Conservation (phyloP, 768 basidiomycete species). For the Obba rivulosa region DNA sequence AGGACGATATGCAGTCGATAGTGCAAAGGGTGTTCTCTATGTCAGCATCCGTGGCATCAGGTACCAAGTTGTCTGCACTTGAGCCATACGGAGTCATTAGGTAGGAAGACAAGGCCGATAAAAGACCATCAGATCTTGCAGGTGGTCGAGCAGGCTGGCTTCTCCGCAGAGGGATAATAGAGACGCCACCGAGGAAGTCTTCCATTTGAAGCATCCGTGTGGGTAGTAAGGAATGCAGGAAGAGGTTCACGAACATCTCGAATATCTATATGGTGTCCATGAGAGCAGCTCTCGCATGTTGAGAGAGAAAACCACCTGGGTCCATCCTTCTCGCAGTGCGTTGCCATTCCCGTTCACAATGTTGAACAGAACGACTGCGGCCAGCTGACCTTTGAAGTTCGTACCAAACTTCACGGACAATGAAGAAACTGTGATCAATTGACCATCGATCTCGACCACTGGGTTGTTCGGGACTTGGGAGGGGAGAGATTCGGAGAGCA, state of each 20-base stretch:
- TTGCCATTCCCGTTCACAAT: conserved; percentile 96
- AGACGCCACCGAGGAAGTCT: conserved; percentile 93
- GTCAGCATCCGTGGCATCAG: conserved; percentile 86
- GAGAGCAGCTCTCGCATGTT: too few relatives aligned
- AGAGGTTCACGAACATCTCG: conserved; percentile 97
- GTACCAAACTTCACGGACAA: conserved; percentile 92
- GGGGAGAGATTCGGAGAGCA: conserved; percentile 70
- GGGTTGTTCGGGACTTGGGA: conserved; percentile 79
- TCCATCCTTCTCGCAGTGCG: conserved; percentile 93
- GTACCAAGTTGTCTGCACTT: conserved; percentile 69
- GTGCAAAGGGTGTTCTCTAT: conserved; percentile 93
- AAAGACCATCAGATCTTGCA: conserved; percentile 76
- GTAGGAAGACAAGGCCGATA: conserved; percentile 93
- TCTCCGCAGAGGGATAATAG: conserved; percentile 86
- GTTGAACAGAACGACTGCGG: conserved; percentile 95
- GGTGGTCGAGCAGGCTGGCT: conserved; percentile 58
- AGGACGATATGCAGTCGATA: conserved; percentile 92
- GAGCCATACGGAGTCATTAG: conserved; percentile 89
- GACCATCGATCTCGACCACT: conserved; percentile 83
- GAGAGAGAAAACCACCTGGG: conserved; percentile 48
- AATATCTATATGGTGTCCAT: conserved; percentile 59
- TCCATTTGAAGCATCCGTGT: conserved; percentile 93
- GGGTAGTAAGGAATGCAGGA: conserved; percentile 89
- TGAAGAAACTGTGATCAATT: conserved; percentile 85
- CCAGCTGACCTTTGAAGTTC: conserved; percentile 91